Evolutionary conservation across 73 alveolate genomes (phyloP), one percentile per base, ranked within the genome.

Genomic region (Stentor coeruleus): DNA sequence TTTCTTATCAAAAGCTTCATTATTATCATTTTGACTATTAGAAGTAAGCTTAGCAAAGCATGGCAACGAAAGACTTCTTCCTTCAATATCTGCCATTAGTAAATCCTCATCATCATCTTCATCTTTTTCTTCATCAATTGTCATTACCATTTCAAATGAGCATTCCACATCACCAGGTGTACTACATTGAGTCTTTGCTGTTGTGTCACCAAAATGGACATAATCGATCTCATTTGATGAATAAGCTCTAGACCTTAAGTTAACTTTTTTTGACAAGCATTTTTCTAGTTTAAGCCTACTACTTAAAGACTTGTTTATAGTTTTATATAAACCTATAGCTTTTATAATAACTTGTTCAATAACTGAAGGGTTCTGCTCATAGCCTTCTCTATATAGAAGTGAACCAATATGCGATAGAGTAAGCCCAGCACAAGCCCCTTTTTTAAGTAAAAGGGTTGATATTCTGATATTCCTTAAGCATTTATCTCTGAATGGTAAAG

Each of bases 391-490:
- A 2, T 66, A 66, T n/a, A 66, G 77, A 36, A 66, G n/a, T 0
- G 38, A 66, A 2, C 85, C 96, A 41, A 97, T 97, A 81, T 97
- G 94, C 35, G 57, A 88, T 20, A 96, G 94, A 31, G 97, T 94
- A 35, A 97, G 89, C 66, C 98, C 96, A 39, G 76, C 85, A 15
- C 98, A 97, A 6, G 98, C 93, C 1, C 73, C 73, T 57, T 83
- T 80, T 87, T 97, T 90, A 59, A 97, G 81, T 26, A 95, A 93
- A 3, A 94, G 89, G 55, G 94, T 87, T 15, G 98, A 86, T n/a
- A 97, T 92, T 20, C 99, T 84, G 57, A 89, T 85, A 87, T 93
- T 94, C 86, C 98, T 93, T 87, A 97, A 83, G 82, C 99, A 97
- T 58, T 92, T 92, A 38, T 92, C 95, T 74, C 99, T 87, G 59